Evolutionary conservation across 352 stramenopile genomes (phyloP).

Genomic region (Lagenidium sp.): DNA sequence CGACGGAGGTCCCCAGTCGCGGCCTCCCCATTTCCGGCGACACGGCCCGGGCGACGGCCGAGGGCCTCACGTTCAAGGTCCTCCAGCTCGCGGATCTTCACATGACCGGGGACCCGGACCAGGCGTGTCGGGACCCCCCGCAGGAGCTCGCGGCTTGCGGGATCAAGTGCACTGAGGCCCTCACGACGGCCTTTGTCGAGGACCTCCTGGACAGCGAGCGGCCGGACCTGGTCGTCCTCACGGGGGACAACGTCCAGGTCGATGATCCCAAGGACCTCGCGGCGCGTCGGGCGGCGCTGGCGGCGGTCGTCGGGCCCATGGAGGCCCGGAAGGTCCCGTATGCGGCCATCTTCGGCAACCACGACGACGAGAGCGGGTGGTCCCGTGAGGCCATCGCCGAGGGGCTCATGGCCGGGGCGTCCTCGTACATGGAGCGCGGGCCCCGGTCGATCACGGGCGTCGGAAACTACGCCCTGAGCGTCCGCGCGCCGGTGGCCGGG

Average conservation of each 20-base stretch:
- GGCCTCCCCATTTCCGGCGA: not conserved
- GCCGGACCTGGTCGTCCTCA: slow-evolving; percentile 49
- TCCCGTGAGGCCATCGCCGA: slow-evolving; percentile 24
- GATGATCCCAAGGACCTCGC: slow-evolving; percentile 4
- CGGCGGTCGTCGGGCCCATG: slow-evolving; percentile 18
- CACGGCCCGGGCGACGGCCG: not conserved
- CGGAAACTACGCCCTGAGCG: slow-evolving; percentile 47
- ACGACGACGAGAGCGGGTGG: slow-evolving; percentile 39
- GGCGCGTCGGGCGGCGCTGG: slow-evolving; percentile 29
- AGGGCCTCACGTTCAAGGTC: slow-evolving; percentile 36
- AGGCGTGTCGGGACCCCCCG: slow-evolving; percentile 21
- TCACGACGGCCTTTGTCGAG: slow-evolving; percentile 36
- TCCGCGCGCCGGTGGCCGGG: slow-evolving; percentile 22
- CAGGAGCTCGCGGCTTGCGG: slow-evolving; percentile 2
- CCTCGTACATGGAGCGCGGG: slow-evolving; percentile 33
- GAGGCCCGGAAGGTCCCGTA: slow-evolving; percentile 38
- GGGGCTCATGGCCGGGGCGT: slow-evolving; percentile 18
- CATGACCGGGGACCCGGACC: slow-evolving; percentile 29
- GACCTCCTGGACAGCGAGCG: slow-evolving; percentile 33
- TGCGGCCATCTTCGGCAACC: slow-evolving; percentile 50
- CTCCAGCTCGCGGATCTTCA: slow-evolving; percentile 50
- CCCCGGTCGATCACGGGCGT: slow-evolving; percentile 23
- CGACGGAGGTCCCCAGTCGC: not conserved
- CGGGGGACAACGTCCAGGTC: slow-evolving; percentile 42
- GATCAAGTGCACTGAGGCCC: slow-evolving; percentile 27